phyloP scores from a whole-genome alignment of 805 yeast genomes.

The Saturnispora halmiae region DNA sequence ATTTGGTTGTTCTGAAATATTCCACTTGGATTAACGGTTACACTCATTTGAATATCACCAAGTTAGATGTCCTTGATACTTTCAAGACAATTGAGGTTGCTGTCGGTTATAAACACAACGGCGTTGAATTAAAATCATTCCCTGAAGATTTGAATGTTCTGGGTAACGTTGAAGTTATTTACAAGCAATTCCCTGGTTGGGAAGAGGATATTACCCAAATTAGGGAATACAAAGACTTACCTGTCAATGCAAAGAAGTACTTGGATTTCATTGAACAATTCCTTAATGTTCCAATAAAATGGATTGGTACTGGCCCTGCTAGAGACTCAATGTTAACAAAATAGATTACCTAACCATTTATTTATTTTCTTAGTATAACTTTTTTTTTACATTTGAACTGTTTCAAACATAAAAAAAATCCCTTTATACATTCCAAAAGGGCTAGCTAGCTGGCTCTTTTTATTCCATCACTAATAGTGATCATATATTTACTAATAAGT shows the following conservation, averaged over 20 bases:
- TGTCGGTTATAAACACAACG: conserved; percentile 71
- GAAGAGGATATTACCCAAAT: conserved; percentile 68
- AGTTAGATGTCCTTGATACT: conserved; percentile 87
- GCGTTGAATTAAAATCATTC: conserved; percentile 67
- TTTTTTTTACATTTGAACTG: too few species aligned
- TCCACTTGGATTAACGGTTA: conserved; percentile 90
- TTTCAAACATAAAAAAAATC: too few species aligned
- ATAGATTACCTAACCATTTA: too few species aligned
- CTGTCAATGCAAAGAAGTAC: conserved; percentile 79
- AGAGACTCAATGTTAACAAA: conserved; percentile 85
- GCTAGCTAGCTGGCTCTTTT: too few species aligned
- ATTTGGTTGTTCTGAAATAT: conserved; percentile 87
- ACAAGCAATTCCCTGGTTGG: conserved; percentile 94
- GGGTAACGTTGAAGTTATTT: conserved; percentile 87
- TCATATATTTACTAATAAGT: too few species aligned
- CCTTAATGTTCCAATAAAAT: conserved; percentile 74
- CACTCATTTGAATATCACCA: conserved; percentile 89
- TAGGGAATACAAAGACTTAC: conserved; percentile 66
- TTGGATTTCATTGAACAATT: conserved; percentile 79
- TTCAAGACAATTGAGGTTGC: conserved; percentile 86
- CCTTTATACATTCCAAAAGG: too few species aligned
- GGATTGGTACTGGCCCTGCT: conserved; percentile 99
- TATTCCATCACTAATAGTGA: too few species aligned
- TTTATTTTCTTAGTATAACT: too few species aligned
- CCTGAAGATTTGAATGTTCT: conserved; percentile 84